A percentile compares a stretch with the other conserved stretches of the same genome.
phyloP scores from a whole-genome alignment of 2,329 filamentous ascomycete genomes.

The Cercospora nicotianae region DNA sequence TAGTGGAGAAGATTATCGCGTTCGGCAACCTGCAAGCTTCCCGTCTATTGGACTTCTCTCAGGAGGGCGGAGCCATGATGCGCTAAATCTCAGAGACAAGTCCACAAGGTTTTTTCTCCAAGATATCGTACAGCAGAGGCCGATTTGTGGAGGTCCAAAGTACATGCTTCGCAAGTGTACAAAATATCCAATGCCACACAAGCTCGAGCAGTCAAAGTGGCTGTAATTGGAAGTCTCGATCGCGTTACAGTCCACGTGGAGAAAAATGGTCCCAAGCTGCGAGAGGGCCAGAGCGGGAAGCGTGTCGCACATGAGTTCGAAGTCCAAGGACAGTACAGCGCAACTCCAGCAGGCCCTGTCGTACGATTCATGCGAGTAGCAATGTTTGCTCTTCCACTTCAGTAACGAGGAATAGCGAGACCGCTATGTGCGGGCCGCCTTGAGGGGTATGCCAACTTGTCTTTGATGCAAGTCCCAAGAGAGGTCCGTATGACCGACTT shows the following conservation, averaged over 20 bases:
- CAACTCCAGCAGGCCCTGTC: background rate
- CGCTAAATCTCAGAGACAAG: background rate
- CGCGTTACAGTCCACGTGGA: background rate
- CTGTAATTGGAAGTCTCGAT: background rate
- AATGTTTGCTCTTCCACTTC: background rate
- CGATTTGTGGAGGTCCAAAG: background rate
- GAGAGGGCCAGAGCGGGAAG: background rate
- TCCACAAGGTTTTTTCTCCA: background rate
- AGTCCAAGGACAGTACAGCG: background rate
- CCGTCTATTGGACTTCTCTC: background rate
- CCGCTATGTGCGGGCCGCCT: background rate
- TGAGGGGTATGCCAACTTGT: background rate
- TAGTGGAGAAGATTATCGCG: background rate
- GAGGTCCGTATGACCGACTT: background rate
- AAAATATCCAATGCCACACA: background rate
- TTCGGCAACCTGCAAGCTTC: background rate
- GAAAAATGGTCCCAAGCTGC: background rate
- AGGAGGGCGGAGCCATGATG: background rate
- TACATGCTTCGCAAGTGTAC: background rate
- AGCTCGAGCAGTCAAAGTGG: background rate
- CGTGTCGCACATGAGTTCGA: background rate
- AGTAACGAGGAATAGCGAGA: background rate
- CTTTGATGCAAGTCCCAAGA: background rate
- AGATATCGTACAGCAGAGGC: background rate
- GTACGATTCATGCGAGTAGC: background rate